Evolutionary conservation across 768 basidiomycete genomes (phyloP), one percentile per base, ranked within the genome.

Genomic region (Boletus huronensis): DNA sequence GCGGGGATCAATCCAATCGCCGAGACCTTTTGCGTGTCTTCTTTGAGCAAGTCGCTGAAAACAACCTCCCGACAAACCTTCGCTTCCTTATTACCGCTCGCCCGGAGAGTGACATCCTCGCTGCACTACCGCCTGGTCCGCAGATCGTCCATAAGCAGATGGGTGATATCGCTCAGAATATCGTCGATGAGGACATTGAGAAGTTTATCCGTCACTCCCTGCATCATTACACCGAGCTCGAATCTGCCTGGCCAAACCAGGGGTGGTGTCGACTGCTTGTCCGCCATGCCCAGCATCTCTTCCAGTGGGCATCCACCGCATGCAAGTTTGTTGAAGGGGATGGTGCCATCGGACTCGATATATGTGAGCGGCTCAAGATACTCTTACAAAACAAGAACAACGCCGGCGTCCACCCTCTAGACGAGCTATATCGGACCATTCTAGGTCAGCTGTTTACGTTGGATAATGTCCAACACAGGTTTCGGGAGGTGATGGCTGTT

Each of bases 271-370:
- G 35, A 40, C 28, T 55, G 2, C 60, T 72, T 19, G 60, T 62
- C 36, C 32, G 54, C 14, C 63, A 52, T 16, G 68, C 70, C 1
- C 63, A 72, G 19, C 69, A 55, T 16, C 64, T 72, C 23, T 72
- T 73, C 49, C 66, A 71, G 48, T 73, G 69, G 70, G 70, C 72
- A 1, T 62, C 52, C 16, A 69, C 69, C 3, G 72, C 64, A 6
- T 70, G 69, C 55, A 51, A 45, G 10, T 67, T 61, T 23, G 65
- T 71, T 28, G 50, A 61, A 28, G 62, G 67, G 8, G 55, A 55
- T n/a, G 57, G 54, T 23, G 48, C 61, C 10, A 34, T 49, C 21
- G 65, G 62, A 16, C 49, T 60, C 16, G 40, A 19, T 26, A 23
- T 58, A 9, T n/a, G 5, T 13, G 56, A 66, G 16, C 58, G 59